Conservation (phyloP, 768 basidiomycete genomes). For the Tremella yokohamensis region DNA sequence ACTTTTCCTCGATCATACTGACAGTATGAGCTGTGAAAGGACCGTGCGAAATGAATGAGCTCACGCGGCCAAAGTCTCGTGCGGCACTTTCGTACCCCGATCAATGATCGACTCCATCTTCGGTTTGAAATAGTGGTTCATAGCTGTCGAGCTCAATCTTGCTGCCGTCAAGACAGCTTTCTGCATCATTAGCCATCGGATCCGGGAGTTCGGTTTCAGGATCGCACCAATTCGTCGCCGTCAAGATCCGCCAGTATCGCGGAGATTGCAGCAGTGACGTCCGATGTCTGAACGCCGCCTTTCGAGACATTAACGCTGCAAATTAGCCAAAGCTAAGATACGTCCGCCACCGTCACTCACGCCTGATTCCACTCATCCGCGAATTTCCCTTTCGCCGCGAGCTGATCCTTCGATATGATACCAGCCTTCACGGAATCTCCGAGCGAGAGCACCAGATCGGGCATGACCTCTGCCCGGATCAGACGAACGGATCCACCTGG, state of each 20-base stretch:
- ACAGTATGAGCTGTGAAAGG: no score
- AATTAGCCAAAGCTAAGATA: no score
- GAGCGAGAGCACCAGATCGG: conserved; percentile 60
- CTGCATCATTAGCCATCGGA: conserved; percentile 52
- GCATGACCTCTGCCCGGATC: conserved; percentile 60
- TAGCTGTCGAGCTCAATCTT: conserved; percentile 74
- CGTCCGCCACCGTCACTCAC: conserved; percentile 16
- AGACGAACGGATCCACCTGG: not conserved
- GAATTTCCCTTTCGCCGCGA: conserved; percentile 67
- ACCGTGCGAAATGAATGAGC: not conserved
- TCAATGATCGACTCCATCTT: conserved; percentile 89
- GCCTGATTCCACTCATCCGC: conserved; percentile 78
- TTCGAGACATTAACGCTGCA: conserved; percentile 55
- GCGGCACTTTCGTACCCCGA: conserved; percentile 81
- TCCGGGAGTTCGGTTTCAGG: not conserved
- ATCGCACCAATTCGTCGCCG: conserved; percentile 77
- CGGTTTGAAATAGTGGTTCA: conserved; percentile 77
- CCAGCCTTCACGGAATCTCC: conserved; percentile 56
- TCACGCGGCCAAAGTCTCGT: conserved; percentile 67
- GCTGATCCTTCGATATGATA: conserved; percentile 73
- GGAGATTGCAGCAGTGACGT: conserved; percentile 73
- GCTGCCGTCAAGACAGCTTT: conserved; percentile 73
- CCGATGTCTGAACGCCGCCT: conserved; percentile 64
- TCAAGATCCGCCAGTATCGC: conserved; percentile 82
- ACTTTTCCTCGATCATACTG: conserved; percentile 74